A percentile compares a stretch with the other conserved stretches of the same genome.
Conservation (phyloP, 2,329 filamentous ascomycete species). For the Fusarium oligoseptatum region DNA sequence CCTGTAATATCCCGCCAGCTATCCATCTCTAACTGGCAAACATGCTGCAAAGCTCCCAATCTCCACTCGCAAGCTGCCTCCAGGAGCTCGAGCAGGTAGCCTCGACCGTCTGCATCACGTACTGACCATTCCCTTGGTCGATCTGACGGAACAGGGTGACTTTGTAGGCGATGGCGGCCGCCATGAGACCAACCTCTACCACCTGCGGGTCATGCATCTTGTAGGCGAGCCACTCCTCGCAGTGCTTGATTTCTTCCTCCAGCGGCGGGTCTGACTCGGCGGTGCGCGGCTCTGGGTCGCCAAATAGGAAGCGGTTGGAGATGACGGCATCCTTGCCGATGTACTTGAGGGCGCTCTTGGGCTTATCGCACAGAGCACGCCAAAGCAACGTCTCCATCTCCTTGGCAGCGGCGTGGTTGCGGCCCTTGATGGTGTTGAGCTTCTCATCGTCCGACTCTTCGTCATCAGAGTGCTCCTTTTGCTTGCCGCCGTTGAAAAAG, state of each 20-base stretch:
- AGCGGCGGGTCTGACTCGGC: conserved; percentile 46
- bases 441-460: conserved; percentile 45
- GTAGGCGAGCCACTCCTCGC: conserved; percentile 47
- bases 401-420: conserved; percentile 44
- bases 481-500: conserved; percentile 43
- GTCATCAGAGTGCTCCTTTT: conserved; percentile 40
- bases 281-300: conserved; percentile 40
- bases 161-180: conserved; percentile 44
- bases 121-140: conserved; percentile 37
- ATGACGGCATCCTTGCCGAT: conserved; percentile 46
- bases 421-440: conserved; percentile 47
- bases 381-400: conserved; percentile 49
- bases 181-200: conserved; percentile 47
- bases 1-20: conserved; percentile 12
- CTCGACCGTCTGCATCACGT: conserved; percentile 41
- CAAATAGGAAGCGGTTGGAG: conserved; percentile 47
- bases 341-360: conserved; percentile 46
- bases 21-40: conserved; percentile 38
- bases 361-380: conserved; percentile 48
- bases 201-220: conserved; percentile 48
- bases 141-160: conserved; percentile 45
- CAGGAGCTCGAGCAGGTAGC: conserved; percentile 47
- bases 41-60: conserved; percentile 48
- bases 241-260: conserved; percentile 45
- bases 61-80: conserved; percentile 46